Conservation (phyloP, 768 basidiomycete species). For the Mycena pura region DNA sequence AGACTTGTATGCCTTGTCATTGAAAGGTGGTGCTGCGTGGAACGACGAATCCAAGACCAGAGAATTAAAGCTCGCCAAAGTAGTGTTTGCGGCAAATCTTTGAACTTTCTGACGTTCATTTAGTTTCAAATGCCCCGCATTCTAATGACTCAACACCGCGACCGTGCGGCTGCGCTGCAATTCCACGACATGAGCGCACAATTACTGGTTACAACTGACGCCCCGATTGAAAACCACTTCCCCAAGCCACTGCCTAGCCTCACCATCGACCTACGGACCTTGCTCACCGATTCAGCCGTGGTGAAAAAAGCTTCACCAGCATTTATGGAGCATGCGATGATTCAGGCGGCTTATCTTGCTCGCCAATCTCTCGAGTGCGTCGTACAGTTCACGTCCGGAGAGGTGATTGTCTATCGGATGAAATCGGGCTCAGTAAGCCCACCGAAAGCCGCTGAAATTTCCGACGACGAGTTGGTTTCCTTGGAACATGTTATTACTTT, state of each 20-base stretch:
- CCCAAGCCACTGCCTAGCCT: conserved; percentile 69
- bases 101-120: not conserved
- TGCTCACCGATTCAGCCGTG: conserved; percentile 55
- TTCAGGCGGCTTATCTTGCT: conserved; percentile 57
- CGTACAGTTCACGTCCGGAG: conserved; percentile 60
- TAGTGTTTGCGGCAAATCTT: conserved; percentile 31
- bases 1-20: conserved; percentile 37
- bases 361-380: conserved; percentile 64
- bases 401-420: conserved; percentile 59
- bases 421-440: conserved; percentile 29
- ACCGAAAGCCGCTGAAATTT: conserved; percentile 27
- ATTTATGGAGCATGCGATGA: conserved; percentile 37
- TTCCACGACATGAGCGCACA: conserved; percentile 82
- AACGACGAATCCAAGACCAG: conserved; percentile 56
- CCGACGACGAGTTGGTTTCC: conserved; percentile 59
- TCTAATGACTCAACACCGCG: conserved; percentile 65
- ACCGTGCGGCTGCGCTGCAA: conserved; percentile 58
- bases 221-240: conserved; percentile 65
- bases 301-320: conserved; percentile 34
- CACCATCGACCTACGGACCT: conserved; percentile 60
- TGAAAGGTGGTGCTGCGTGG: conserved; percentile 65
- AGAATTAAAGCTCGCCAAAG: conserved; percentile 64
- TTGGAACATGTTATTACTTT: conserved; percentile 55
- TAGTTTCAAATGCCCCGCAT: conserved; percentile 71
- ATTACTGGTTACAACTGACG: conserved; percentile 55